phyloP scores from a whole-genome alignment of 345 rosid genomes.

The Nephelium lappaceum region DNA sequence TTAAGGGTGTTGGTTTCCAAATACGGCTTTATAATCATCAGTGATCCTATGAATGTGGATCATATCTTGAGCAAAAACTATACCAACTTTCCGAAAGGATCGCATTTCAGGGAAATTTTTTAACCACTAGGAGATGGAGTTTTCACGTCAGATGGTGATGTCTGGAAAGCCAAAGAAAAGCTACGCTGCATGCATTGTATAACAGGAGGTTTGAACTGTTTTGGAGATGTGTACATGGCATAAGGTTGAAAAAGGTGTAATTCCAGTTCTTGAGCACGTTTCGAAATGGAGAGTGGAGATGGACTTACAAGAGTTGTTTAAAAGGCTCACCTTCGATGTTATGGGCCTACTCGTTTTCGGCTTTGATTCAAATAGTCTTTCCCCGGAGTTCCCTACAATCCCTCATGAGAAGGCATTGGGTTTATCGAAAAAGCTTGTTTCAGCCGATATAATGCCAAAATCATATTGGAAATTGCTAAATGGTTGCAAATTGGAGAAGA shows the following conservation, averaged over 20 bases:
- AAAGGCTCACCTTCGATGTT: slow-evolving; percentile 33
- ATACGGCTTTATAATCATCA: slow-evolving; percentile 6
- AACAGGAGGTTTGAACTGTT: not conserved
- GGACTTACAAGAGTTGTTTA: slow-evolving; percentile 38
- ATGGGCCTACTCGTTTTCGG: slow-evolving; percentile 24
- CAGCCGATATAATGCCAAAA: slow-evolving; percentile 12
- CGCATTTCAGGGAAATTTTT: slow-evolving; percentile 17
- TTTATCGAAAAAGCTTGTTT: slow-evolving; percentile 20
- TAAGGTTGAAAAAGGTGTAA: slow-evolving; percentile 14
- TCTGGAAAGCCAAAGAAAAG: slow-evolving; percentile 27
- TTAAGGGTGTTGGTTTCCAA: slow-evolving; percentile 24
- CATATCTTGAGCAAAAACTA: slow-evolving; percentile 24
- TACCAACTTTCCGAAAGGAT: slow-evolving; percentile 20
- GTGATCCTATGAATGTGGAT: slow-evolving; percentile 19
- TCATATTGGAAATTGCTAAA: slow-evolving; percentile 26
- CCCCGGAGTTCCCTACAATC: slow-evolving; percentile 19
- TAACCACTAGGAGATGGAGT: slow-evolving; percentile 31
- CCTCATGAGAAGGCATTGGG: slow-evolving; percentile 21
- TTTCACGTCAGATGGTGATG: slow-evolving; percentile 11
- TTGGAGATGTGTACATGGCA: not conserved
- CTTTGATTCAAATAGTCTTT: slow-evolving; percentile 26
- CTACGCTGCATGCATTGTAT: not conserved
- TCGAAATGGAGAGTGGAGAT: not conserved
- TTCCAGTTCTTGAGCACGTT: slow-evolving; percentile 15
- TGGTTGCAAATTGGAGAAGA: slow-evolving; percentile 35